These are phyloP conservation scores for Dryas drummondii DNA, from an alignment of 306 rosid genomes.

Conservation along the genomic window DNA sequence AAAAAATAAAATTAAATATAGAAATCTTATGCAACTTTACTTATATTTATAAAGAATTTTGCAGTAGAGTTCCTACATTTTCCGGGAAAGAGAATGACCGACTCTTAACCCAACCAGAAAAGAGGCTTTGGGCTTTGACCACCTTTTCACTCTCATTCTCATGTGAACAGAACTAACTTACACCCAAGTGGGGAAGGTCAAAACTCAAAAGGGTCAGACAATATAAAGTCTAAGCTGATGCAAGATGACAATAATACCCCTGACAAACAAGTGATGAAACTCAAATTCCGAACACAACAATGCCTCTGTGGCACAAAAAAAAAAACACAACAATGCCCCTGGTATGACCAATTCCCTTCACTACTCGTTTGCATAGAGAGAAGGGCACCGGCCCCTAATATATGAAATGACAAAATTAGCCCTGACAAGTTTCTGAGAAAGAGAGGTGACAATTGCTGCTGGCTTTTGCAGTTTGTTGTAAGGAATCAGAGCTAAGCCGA, in stretches of 20 bases:
- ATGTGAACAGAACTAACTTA: not conserved
- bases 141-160: not conserved
- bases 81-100: constrained; percentile 7
- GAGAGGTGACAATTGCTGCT: not conserved
- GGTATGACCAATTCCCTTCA: too few relatives aligned
- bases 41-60: not conserved
- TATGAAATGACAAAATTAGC: constrained; percentile 9
- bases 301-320: too few relatives aligned
- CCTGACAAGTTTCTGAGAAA: constrained; percentile 51
- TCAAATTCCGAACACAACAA: not conserved
- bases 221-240: not conserved
- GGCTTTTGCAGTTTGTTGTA: constrained; percentile 41
- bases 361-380: not conserved
- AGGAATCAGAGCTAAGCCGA: constrained; percentile 44
- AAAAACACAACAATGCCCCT: not conserved
- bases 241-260: not conserved
- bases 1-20: not conserved
- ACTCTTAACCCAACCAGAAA: not conserved
- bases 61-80: constrained; percentile 11
- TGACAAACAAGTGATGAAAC: not conserved
- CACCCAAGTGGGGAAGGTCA: not conserved
- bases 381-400: not conserved
- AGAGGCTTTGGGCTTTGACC: not conserved
- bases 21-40: constrained; percentile 5
- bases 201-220: not conserved